Evolutionary conservation across 2,329 filamentous ascomycete genomes (phyloP), one percentile per base, ranked within the genome.

Genomic region (Talaromyces sp.): DNA sequence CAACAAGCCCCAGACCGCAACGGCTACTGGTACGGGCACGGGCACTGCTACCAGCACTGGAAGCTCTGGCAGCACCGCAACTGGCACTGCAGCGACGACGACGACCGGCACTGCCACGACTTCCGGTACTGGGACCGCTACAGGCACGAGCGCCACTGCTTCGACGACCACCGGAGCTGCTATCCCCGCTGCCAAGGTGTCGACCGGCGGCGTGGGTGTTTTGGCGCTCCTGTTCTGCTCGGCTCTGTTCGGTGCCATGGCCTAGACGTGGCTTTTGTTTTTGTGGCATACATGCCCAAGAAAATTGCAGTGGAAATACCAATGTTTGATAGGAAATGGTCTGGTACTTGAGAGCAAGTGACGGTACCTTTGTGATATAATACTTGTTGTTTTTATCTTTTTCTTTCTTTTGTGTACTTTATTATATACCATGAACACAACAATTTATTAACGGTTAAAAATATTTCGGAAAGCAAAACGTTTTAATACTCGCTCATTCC

Each of bases 1-100:
- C 73, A 76, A 76, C 51, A 73, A 69, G 14, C 69, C 68, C 65
- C 61, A 66, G 7, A 77, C 71, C 18, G 72, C 73, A 5, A 79
- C 74, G 2, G 78, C 77, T 7, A 81, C 76, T 3, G 78, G 44
- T 5, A 42, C 60, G 27, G 54, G 36, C 7, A 58, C 60, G 14
- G 16, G 9, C 4, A 61, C 61, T 5, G 52, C 56, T 16, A 47
- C 34, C 10, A 23, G 23, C 23, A 23, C 23, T 23, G 23, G 23
- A 23, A 23, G 23, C 23, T 23, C 23, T 23, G 23, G 23, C 23
- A 23, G 23, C 23, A 23, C 23, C 23, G 23, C 23, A 23, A 23
- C 23, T 23, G 23, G 23, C 23, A 23, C 23, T 23, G 23, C 23
- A 2, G 23, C 23, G 23, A 23, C 23, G 23, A 56, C 30, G 3